Base-by-base conservation (phyloP, 305 asterid species). In the Lippia alba region DNA sequence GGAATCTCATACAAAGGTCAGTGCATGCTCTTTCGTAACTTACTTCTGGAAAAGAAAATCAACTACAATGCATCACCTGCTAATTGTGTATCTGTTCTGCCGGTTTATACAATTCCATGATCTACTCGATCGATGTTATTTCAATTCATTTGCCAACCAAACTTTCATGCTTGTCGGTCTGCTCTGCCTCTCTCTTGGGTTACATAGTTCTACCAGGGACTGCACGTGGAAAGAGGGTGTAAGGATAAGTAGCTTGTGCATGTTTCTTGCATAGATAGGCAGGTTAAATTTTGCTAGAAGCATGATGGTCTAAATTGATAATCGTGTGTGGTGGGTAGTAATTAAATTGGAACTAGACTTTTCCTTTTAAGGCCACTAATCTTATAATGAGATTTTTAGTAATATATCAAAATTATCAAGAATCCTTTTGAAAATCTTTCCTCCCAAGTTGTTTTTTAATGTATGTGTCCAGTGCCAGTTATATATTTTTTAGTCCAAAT, bases 1-100 rank as follows among this genome's bases (percentile, higher is more conserved):
- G 98, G 96, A 73, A 89, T 95, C 76, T 81, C 96, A 55, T 92
- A 66, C 79, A 78, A 85, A 79, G 96, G 99, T 95, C 66, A 39
- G 85, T 82, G 17, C 44, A 24, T 14, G 41, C 36, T 41, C 64
- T 41, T 46, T 49, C 15, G 10, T 56, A 44, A 15, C 20, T 61
- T 36, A n/a, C 19, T 61, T 66, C 56, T 55, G 36, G 12, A 46
- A 19, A 56, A 10, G 34, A 14, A 50, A 36, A 53, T 0, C 1
- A 10, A 59, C 54, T 24, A 32, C 34, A 41, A 14, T 33, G 60
- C 44, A 15, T 15, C 61, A 60, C 64, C 12, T 30, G 59, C 57
- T 61, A 51, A 33, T 79, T 36, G 67, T 56, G 41, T 56, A 64
- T 80, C 44, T 30, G 49, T 17, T 15, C 8, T 8, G 12, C 50